Base-by-base conservation (phyloP, 1,284 basidiomycete species). In the Vanrija sp. region DNA sequence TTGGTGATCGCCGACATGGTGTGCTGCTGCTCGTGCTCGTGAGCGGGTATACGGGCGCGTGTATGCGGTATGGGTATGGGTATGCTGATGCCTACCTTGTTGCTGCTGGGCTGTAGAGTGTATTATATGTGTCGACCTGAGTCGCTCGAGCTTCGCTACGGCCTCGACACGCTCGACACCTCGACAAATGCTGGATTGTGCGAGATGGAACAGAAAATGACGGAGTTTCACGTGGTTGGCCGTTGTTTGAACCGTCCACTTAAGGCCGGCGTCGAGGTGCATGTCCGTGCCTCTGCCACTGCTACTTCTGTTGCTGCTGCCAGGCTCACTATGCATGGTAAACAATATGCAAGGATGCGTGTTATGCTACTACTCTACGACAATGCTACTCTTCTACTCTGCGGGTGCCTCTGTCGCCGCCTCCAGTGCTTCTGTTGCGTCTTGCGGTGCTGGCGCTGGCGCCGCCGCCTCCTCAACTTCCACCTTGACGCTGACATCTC, bases 1-100 rank as follows among this genome's bases (percentile, higher is more conserved):
- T 61, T 55, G 48, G 53, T 52, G 53, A 54, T 47, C 25, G 52
- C 49, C 12, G 55, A 39, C 55, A 58, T 61, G 29, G 42, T 51
- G 21, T 23, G 21, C 21, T 23, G 51, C 29, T 38, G 42, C 15
- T 16, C n/a, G 9, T 18, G 40, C n/a, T 10, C 40, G 19, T 18
- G 19, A 18, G 40, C n/a, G n/a, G 40, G 40, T 42, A 18, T 42
- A 42, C 7, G 40, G 19, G 40, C 5, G 40, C n/a, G n/a, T 12
- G 40, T 42, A 18, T 42, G 18, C 7, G 40, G 19, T 9, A n/a
- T 42, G 19, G 40, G n/a, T 42, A 42, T 42, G 16, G 1, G 5
- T 2, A 5, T 42, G 40, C 40, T 42, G 19, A 5, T 18, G 40
- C 40, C 18, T n/a, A 42, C 19, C n/a, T 42, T 21, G 40, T 40